These are phyloP conservation scores for Fusarium tricinctum DNA, from an alignment of 2,329 filamentous ascomycete genomes.

Conservation along the genomic window DNA sequence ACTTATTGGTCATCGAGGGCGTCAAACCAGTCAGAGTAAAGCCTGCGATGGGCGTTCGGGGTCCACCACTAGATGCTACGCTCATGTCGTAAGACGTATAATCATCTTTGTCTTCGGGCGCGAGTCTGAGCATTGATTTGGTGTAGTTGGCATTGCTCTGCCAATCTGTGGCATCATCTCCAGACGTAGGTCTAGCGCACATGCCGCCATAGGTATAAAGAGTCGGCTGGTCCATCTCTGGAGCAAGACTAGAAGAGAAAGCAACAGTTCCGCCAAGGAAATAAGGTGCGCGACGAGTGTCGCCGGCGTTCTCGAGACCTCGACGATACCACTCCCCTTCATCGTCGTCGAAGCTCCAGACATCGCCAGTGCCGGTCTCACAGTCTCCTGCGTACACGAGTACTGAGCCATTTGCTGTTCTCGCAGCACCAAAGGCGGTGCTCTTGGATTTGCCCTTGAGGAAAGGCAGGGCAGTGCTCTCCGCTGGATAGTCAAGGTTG, in stretches of 20 bases:
- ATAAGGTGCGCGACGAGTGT: conserved; percentile 57
- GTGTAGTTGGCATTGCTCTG: conserved; percentile 81
- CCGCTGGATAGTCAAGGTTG: conserved; percentile 65
- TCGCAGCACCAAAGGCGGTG: conserved; percentile 75
- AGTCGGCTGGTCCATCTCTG: conserved; percentile 65
- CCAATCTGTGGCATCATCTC: conserved; percentile 65
- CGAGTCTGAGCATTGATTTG: conserved; percentile 80
- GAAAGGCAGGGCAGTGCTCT: conserved; percentile 71
- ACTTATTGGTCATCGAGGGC: conserved; percentile 77
- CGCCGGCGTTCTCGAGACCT: conserved; percentile 37
- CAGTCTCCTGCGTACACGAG: conserved; percentile 83
- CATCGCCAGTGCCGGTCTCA: conserved; percentile 63
- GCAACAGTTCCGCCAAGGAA: conserved; percentile 71
- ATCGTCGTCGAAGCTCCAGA: conserved; percentile 74
- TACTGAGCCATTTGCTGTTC: conserved; percentile 77
- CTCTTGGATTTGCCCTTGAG: conserved; percentile 61
- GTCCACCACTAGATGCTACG: conserved; percentile 66
- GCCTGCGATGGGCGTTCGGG: conserved; percentile 84
- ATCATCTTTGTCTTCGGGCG: conserved; percentile 57
- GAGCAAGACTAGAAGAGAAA: conserved; percentile 74
- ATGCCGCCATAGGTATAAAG: conserved; percentile 90
- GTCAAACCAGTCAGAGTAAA: conserved; percentile 83
- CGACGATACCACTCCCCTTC: conserved; percentile 44
- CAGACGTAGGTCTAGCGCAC: conserved; percentile 72
- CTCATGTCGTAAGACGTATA: conserved; percentile 54